Evolutionary conservation across 2,329 filamentous ascomycete genomes (phyloP), one percentile per base, ranked within the genome.

Genomic region (Aspergillus nomiae): DNA sequence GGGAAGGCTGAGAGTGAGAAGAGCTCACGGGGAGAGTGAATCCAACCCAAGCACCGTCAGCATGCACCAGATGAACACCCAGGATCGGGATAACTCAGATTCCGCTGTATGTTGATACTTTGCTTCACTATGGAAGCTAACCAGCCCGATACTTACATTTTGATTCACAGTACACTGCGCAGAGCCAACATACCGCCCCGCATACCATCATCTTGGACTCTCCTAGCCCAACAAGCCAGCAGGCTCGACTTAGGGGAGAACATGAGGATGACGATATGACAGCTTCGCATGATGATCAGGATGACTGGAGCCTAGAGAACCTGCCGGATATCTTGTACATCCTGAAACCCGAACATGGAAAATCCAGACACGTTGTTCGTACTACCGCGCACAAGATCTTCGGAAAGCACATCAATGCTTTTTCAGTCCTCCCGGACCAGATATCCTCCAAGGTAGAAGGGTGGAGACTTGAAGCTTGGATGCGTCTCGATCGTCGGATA

Each of bases 251-350:
- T 10, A 51, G 16, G 9, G 16, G 11, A 6, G 28, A n/a, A 32
- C 4, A 10, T 32, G 28, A 51, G 19, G 28, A 45, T 21, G 56
- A 62, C n/a, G 62, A 67, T 43, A 28, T 26, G 8, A 69, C 68
- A 10, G 24, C 63, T 21, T 28, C 51, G 12, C 60, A 65, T 26
- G 9, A 48, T 6, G 67, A 60, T 9, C 73, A 75, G 58, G 53
- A 30, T 11, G 46, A 54, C 14, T 75, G 72, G 73, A 68, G 56
- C 26, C 45, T 71, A 11, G 30, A 70, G 5, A 68, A 71, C 48
- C 56, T 75, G 12, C 73, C 71, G 1, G 71, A 70, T 26, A 71
- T 75, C 3, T 43, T 75, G 12, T 74, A 74, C 45, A 38, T 60
- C 4, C 64, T 71, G 43, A 61, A 38, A 41, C 28, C 59, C 10